Evolutionary conservation across 192 early-diverging fungal species (phyloP).

Genomic region (Kickxella alabastrina): DNA sequence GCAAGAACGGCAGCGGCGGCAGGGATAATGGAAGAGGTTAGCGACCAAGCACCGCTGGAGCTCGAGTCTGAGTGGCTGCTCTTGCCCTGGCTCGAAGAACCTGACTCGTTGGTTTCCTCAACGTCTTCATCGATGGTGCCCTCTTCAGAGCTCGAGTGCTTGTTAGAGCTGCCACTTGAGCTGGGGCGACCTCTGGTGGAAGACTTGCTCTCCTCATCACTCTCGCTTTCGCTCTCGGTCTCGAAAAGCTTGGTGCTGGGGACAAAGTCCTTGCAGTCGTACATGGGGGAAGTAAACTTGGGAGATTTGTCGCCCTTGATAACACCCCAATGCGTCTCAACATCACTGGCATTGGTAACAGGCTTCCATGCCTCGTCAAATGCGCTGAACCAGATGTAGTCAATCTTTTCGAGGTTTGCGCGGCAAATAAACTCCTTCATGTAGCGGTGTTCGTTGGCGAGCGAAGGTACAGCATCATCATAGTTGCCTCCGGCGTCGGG

Average conservation of each 20-base stretch:
- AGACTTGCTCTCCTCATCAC: neutral
- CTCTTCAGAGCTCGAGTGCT: neutral
- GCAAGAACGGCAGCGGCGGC: constrained; percentile 19
- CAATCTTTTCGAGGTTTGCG: constrained; percentile 52
- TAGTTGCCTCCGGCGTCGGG: constrained; percentile 52
- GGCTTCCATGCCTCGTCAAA: constrained; percentile 71
- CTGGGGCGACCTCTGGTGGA: constrained; percentile 21
- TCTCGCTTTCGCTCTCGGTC: constrained; percentile 2
- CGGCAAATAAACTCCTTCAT: constrained; percentile 58
- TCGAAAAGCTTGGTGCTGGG: constrained; percentile 16
- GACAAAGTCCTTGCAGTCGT: constrained; percentile 46
- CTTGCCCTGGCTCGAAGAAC: neutral
- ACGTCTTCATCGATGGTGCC: constrained; percentile 6
- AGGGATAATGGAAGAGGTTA: neutral
- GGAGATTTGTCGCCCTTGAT: constrained; percentile 45
- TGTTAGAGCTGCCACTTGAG: neutral
- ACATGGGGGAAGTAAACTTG: constrained; percentile 44
- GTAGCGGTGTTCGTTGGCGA: constrained; percentile 60
- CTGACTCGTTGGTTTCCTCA: neutral
- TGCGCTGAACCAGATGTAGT: constrained; percentile 66
- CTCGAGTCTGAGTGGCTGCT: constrained; percentile 1
- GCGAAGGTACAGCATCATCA: constrained; percentile 52
- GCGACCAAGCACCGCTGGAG: constrained; percentile 13
- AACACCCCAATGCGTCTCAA: constrained; percentile 53
- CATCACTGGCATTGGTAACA: constrained; percentile 49